These are phyloP conservation scores for Adansonia rubrostipa DNA, from an alignment of 441 rosid species.

Conservation along the genomic window DNA sequence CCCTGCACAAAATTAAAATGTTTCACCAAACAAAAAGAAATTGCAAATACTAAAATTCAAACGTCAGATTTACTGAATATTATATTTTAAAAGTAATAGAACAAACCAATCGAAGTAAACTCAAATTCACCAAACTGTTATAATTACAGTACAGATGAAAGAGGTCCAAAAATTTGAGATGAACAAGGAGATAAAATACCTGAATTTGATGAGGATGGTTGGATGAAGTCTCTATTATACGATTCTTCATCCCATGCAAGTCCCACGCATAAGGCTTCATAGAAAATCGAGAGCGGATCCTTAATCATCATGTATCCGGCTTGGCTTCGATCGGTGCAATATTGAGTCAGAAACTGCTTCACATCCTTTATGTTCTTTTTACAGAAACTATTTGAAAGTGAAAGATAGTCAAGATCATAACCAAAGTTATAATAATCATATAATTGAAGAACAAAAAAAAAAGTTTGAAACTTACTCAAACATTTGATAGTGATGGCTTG, in stretches of 20 bases:
- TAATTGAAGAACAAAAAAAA: neutral
- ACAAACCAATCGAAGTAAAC: neutral
- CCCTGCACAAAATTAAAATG: neutral
- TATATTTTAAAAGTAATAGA: neutral
- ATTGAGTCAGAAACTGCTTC: slow-evolving; percentile 51
- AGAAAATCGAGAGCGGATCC: slow-evolving; percentile 57
- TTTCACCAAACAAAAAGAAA: too few species aligned
- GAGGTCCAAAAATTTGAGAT: too few species aligned
- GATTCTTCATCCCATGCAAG: slow-evolving; percentile 29
- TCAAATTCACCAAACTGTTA: too few species aligned
- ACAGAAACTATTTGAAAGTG: slow-evolving; percentile 42
- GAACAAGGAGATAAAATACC: neutral
- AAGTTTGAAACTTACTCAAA: slow-evolving; percentile 45
- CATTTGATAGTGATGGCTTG: slow-evolving; percentile 36
- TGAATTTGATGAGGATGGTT: neutral
- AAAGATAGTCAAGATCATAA: neutral
- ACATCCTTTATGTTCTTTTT: slow-evolving; percentile 44
- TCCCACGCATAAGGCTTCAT: slow-evolving; percentile 54
- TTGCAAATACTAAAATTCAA: too few species aligned
- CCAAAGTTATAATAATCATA: neutral
- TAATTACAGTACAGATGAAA: too few species aligned
- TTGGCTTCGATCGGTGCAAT: slow-evolving; percentile 42
- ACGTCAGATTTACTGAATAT: too few species aligned
- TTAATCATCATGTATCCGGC: slow-evolving; percentile 45
- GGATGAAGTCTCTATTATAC: neutral